Evolutionary conservation across 805 yeast species (phyloP).

Genomic region (Millerozyma acaciae): DNA sequence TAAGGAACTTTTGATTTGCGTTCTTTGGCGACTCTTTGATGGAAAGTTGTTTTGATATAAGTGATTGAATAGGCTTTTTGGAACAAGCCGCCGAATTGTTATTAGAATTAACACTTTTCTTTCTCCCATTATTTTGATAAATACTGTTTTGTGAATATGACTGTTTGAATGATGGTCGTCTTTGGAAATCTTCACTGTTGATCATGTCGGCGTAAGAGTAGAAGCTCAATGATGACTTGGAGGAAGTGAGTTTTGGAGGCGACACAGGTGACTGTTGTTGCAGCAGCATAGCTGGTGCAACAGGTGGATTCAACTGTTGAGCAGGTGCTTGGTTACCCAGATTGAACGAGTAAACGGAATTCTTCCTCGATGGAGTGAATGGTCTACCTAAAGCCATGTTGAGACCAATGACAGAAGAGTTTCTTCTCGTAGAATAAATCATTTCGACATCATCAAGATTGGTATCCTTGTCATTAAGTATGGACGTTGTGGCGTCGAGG

Average conservation of each 20-base stretch:
- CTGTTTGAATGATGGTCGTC: constrained; percentile 56
- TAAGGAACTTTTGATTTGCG: constrained; percentile 15
- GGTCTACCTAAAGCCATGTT: constrained; percentile 48
- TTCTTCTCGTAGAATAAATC: constrained; percentile 55
- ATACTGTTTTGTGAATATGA: constrained; percentile 26
- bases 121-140: constrained; percentile 2
- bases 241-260: constrained; percentile 38
- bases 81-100: constrained; percentile 1
- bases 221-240: constrained; percentile 45
- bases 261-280: constrained; percentile 32
- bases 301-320: constrained; percentile 1
- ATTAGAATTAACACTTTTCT: background rate
- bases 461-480: constrained; percentile 55
- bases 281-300: constrained; percentile 10
- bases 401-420: constrained; percentile 48
- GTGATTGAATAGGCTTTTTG: constrained; percentile 1
- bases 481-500: constrained; percentile 69
- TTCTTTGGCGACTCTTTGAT: constrained; percentile 6
- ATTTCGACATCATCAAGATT: constrained; percentile 70
- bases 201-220: constrained; percentile 80
- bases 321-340: constrained; percentile 6
- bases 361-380: constrained; percentile 36
- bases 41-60: constrained; percentile 20
- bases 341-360: constrained; percentile 26
- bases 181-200: constrained; percentile 58